phyloP scores from a whole-genome alignment of 108 stramenopile species.

The Cafeteria roenbergensis region DNA sequence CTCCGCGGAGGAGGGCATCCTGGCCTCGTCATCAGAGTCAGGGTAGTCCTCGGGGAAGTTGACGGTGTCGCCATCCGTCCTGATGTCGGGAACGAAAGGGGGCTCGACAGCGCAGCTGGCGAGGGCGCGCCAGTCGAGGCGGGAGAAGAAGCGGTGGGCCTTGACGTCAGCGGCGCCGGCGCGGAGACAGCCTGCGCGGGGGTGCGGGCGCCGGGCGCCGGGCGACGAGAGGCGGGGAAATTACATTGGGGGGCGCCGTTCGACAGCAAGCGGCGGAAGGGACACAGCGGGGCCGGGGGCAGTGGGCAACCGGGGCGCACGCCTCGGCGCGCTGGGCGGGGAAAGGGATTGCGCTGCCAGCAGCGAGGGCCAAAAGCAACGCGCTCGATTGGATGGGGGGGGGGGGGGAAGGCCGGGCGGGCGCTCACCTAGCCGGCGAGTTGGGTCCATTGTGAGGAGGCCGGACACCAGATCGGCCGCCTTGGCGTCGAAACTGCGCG shows the following conservation, averaged over 20 bases:
- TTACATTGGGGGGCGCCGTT: too few species aligned
- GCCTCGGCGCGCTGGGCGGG: too few species aligned
- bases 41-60: slow-evolving; percentile 44
- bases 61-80: slow-evolving; percentile 25
- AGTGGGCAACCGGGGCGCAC: too few species aligned
- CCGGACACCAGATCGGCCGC: slow-evolving; percentile 32
- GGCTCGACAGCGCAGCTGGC: slow-evolving; percentile 25
- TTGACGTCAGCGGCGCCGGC: slow-evolving; percentile 1
- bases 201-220: too few species aligned
- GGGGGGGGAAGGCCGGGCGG: not conserved
- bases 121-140: slow-evolving; percentile 38
- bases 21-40: slow-evolving; percentile 27
- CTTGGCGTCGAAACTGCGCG: slow-evolving; percentile 24
- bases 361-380: too few species aligned
- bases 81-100: slow-evolving; percentile 30
- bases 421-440: slow-evolving; percentile 41
- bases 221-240: too few species aligned
- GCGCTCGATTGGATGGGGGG: not conserved
- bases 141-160: slow-evolving; percentile 21
- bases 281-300: too few species aligned
- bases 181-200: not conserved
- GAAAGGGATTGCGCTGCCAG: too few species aligned
- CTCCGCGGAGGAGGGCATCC: slow-evolving; percentile 20
- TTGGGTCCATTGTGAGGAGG: slow-evolving; percentile 33
- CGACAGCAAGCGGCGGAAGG: too few species aligned